Conservation (phyloP, 345 rosid genomes). For the Iberis pinnata region DNA sequence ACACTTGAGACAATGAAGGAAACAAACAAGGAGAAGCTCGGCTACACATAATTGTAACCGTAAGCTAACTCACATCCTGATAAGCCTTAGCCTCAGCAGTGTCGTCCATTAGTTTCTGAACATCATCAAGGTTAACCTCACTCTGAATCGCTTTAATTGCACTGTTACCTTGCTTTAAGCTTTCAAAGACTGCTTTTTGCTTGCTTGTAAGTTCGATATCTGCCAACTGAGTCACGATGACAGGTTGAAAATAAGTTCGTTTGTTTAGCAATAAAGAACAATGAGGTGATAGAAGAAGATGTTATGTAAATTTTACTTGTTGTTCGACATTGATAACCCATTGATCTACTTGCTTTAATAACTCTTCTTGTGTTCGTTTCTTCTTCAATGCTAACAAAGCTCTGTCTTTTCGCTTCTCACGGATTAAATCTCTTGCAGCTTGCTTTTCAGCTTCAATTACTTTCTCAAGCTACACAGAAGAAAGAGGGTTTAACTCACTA, state of each 20-base stretch:
- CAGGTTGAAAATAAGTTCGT: neutral
- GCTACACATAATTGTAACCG: neutral
- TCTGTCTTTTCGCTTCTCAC: constrained; percentile 76
- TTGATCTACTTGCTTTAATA: constrained; percentile 81
- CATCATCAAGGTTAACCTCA: constrained; percentile 82
- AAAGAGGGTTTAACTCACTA: no score
- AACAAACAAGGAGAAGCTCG: neutral
- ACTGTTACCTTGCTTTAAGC: constrained; percentile 69
- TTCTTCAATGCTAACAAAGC: constrained; percentile 91
- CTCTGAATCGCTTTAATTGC: constrained; percentile 88
- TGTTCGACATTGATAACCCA: constrained; percentile 97
- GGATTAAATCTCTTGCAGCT: constrained; percentile 80
- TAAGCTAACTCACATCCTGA: constrained; percentile 65
- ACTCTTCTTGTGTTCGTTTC: constrained; percentile 85
- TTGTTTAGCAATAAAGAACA: neutral
- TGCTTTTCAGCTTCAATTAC: constrained; percentile 89
- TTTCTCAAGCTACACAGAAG: constrained; percentile 57
- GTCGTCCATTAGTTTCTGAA: constrained; percentile 93
- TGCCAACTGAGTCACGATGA: constrained; percentile 50
- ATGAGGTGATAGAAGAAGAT: neutral
- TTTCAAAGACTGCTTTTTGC: constrained; percentile 91
- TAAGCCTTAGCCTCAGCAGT: constrained; percentile 88
- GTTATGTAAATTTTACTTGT: constrained; percentile 47
- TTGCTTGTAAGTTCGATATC: constrained; percentile 92
- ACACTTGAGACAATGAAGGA: no score